Conservation (phyloP, 495 filamentous ascomycete genomes). For the Penicillium roqueforti region DNA sequence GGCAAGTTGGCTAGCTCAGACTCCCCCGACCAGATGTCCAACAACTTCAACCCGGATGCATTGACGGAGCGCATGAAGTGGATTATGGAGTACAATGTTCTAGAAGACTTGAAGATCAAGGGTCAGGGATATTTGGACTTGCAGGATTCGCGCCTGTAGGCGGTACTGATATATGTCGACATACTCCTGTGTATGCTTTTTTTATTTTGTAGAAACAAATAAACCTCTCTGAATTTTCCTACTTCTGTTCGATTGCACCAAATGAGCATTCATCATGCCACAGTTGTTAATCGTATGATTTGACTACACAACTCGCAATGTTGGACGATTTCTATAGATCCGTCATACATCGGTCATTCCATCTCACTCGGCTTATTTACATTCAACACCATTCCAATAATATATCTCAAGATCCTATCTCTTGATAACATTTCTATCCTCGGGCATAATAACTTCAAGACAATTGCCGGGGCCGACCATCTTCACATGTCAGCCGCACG, state of each 20-base stretch:
- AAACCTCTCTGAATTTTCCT: neutral
- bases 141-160: slow-evolving; percentile 16
- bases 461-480: slow-evolving; percentile 14
- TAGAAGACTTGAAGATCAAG: slow-evolving; percentile 26
- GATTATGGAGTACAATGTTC: slow-evolving; percentile 34
- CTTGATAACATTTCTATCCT: neutral
- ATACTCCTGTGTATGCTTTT: neutral
- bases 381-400: neutral
- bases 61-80: slow-evolving; percentile 29
- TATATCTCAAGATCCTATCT: neutral
- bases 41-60: slow-evolving; percentile 21
- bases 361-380: neutral
- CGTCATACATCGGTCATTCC: neutral
- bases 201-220: slow-evolving; percentile 9
- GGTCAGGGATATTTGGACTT: slow-evolving; percentile 22
- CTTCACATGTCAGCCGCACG: slow-evolving; percentile 25
- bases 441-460: neutral
- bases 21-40: slow-evolving; percentile 19
- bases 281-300: neutral
- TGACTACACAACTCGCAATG: neutral
- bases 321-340: neutral
- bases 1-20: slow-evolving; percentile 31
- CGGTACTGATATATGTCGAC: neutral
- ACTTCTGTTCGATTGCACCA: neutral
- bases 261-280: neutral